Base-by-base conservation (phyloP, 768 basidiomycete genomes). In the Suillus subaureus region DNA sequence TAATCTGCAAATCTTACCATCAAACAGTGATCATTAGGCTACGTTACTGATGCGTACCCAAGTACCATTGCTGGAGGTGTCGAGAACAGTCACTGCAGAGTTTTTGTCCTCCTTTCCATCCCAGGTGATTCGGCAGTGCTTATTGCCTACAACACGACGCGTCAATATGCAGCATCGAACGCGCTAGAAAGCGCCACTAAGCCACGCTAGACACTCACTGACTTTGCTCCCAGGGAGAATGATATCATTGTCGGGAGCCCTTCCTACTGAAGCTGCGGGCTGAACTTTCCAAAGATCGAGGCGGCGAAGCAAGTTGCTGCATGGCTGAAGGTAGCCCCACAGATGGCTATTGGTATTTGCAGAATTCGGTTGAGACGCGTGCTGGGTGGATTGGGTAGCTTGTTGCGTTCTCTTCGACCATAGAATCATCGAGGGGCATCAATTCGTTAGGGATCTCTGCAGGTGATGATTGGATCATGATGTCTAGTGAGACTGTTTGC, bases 251-350 rank as follows among this genome's bases (percentile, higher is more conserved):
- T 79, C 78, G 0, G 61, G 70, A 66, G 82, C 81, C 61, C 91
- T 83, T 33, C 91, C 91, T 67, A 93, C 74, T 28, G 73, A 79
- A 68, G 86, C 85, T 23, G 70, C 76, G 0, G 81, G 81, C 33
- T 81, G 77, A 47, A 83, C 69, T 70, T 84, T 89, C 79, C 80
- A 85, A 66, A 92, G 85, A 68, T 91, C 88, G 61, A 92, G 82
- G 40, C 89, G 84, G 26, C 76, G 77, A 8, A 89, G 76, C 4
- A 74, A 67, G 31, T 79, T 68, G 69, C 80, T 86, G 71, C 88
- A 89, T 6, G 91, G 90, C 54, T 88, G 84, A 61, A 93, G 83
- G 69, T 83, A 89, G 15, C 90, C 91, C 89, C 89, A 93, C 64
- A 92, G 84, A 60, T 83, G 76, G 7, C 64, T 23, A 37, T 77